These are phyloP conservation scores for Stropharia rugosoannulata DNA, from an alignment of 768 basidiomycete species.

Conservation along the genomic window DNA sequence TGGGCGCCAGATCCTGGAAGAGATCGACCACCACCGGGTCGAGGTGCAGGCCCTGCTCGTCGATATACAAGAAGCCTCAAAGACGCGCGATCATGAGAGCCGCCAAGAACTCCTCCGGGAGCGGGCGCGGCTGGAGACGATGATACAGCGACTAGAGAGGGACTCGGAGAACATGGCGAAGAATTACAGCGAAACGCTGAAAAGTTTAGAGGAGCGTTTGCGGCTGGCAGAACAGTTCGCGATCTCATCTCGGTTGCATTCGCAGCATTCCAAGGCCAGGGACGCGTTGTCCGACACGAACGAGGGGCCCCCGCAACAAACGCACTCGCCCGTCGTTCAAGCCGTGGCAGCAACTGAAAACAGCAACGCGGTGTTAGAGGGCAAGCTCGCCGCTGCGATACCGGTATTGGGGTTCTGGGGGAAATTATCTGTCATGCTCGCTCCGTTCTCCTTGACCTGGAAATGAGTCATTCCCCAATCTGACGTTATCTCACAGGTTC, in stretches of 20 bases:
- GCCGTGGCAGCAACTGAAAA: conserved; percentile 26
- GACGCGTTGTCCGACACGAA: neutral
- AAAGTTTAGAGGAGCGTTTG: conserved; percentile 18
- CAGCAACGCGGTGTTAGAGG: conserved; percentile 30
- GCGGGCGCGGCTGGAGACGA: conserved; percentile 10
- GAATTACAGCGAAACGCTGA: conserved; percentile 15
- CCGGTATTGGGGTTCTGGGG: conserved; percentile 34
- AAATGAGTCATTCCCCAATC: conserved; percentile 14
- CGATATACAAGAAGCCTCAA: conserved; percentile 38
- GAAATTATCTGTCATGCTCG: conserved; percentile 31
- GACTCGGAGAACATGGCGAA: conserved; percentile 16
- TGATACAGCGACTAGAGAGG: conserved; percentile 14
- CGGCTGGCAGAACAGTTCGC: conserved; percentile 11
- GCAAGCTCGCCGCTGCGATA: conserved; percentile 32
- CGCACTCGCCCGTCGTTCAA: conserved; percentile 17
- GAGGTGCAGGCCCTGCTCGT: conserved; percentile 45
- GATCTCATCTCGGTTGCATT: neutral
- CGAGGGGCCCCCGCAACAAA: conserved; percentile 11
- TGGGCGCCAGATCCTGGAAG: conserved; percentile 45
- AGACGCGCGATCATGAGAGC: conserved; percentile 19
- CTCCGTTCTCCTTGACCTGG: conserved; percentile 34
- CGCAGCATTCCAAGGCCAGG: neutral
- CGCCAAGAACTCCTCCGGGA: conserved; percentile 16
- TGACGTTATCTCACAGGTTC: neutral
- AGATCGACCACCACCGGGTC: conserved; percentile 43